These are phyloP conservation scores for Cephalotrichum gorgonifer DNA, from an alignment of 2,329 filamentous ascomycete genomes.

Conservation along the genomic window DNA sequence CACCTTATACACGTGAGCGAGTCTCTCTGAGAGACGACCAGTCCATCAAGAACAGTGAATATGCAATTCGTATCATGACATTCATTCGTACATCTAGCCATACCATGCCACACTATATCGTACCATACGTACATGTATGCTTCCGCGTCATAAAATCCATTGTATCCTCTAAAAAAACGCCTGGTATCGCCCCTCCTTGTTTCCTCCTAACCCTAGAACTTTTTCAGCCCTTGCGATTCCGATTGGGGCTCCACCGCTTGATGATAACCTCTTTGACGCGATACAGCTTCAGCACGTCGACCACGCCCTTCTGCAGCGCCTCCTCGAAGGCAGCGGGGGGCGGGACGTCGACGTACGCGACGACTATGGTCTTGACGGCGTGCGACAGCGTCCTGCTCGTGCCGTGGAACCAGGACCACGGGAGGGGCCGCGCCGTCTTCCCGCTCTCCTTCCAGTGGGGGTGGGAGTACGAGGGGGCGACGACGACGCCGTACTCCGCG, in stretches of 20 bases:
- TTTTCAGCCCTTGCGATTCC: constrained; percentile 13
- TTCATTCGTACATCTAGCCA: background rate
- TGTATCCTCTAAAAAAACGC: background rate
- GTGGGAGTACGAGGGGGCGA: constrained; percentile 74
- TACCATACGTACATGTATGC: background rate
- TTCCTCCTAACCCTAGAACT: background rate
- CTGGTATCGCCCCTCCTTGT: background rate
- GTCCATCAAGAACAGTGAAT: no score
- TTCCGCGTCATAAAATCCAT: background rate
- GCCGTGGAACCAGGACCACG: constrained; percentile 80
- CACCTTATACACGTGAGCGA: no score
- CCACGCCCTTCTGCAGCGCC: constrained; percentile 43
- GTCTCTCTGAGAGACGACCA: no score
- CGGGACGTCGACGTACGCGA: constrained; percentile 88
- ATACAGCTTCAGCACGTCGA: constrained; percentile 56
- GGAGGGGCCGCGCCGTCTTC: constrained; percentile 35
- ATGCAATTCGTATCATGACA: background rate
- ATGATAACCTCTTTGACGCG: constrained; percentile 71
- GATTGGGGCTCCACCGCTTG: constrained; percentile 53
- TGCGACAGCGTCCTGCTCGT: constrained; percentile 83
- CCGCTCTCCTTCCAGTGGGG: constrained; percentile 57
- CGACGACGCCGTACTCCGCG: constrained; percentile 80
- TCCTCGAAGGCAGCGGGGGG: constrained; percentile 42
- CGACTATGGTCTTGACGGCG: constrained; percentile 78
- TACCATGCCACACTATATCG: background rate